Base-by-base conservation (phyloP, 345 rosid genomes). In the Eucalyptus marginata region DNA sequence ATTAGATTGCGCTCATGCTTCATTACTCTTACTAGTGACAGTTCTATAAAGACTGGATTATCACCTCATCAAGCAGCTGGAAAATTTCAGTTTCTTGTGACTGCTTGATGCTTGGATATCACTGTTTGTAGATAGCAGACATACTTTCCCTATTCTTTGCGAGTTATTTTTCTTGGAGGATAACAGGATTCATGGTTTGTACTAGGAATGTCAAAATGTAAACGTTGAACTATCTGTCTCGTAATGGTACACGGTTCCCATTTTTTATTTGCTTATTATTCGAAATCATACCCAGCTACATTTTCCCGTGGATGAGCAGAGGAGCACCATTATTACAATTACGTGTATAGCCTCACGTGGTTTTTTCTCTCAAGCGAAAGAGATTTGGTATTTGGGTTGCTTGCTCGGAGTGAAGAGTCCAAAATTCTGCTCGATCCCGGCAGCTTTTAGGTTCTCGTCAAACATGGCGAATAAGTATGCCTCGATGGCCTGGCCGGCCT, bases 401-500 rank as follows among this genome's bases (percentile, higher is more conserved):
- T 91, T 92, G 49, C 87, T 83, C 7, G 93, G 93, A 20, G 49
- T 54, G 87, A 93, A 93, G 13, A 93, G 87, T 25, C 95, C 95
- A 88, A 92, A 93, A 64, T 92, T 91, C 50, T 89, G 89, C 89
- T 94, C 93, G 1, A 14, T 22, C 56, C 87, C 92, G 0, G 88
- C 87, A 3, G 13, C 29, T 87, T 93, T 93, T 22, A 54, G 84
- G 47, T 92, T 90, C 86, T 94, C 93, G 46, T 93, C 92, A 6
- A 93, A 92, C 93, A 92, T 87, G 4, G 95, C 92, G 49, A 93
- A 93, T 50, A 93, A 29, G 44, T 92, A 93, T 54, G 93, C 68
- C 88, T 92, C 93, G 2, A 92, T 87, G 31, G 92, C 76, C 66
- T 49, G 86, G 36, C 91, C 90, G 1, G 90, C 90, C 81, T 86